phyloP scores from a whole-genome alignment of 108 stramenopile species.

The Skeletonema tropicum region DNA sequence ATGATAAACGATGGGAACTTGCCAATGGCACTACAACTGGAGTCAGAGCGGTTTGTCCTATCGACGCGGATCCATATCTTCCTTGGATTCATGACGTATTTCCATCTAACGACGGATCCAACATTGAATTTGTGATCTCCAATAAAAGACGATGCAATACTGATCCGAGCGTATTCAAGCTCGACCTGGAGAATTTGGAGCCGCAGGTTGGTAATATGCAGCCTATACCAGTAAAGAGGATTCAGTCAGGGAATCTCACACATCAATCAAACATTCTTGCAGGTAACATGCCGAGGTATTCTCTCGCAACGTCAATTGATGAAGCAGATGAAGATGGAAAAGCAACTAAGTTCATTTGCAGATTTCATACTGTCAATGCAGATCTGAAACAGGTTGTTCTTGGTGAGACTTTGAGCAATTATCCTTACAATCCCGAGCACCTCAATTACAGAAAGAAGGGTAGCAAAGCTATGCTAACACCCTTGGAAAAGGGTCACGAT shows the following conservation, averaged over 20 bases:
- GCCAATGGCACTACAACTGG: conserved; percentile 15
- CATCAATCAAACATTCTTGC: neutral
- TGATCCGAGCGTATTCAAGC: conserved; percentile 30
- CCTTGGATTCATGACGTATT: conserved; percentile 53
- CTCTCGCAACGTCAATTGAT: conserved; percentile 39
- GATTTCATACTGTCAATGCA: conserved; percentile 34
- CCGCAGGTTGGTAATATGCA: conserved; percentile 53
- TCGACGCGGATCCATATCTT: conserved; percentile 47
- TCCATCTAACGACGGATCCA: conserved; percentile 28
- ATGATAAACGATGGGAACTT: conserved; percentile 36
- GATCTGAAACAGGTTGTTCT: conserved; percentile 29
- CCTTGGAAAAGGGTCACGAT: conserved; percentile 26
- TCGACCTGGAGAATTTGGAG: conserved; percentile 43
- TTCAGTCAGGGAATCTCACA: neutral
- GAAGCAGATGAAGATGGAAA: conserved; percentile 46
- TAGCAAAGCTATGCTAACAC: conserved; percentile 38
- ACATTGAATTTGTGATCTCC: conserved; percentile 40
- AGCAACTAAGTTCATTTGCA: conserved; percentile 43
- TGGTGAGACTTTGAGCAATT: conserved; percentile 47
- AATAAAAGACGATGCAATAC: conserved; percentile 53
- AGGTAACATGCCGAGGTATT: conserved; percentile 23
- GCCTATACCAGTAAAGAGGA: conserved; percentile 43
- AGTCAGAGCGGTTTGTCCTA: conserved; percentile 35
- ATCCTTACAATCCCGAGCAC: conserved; percentile 47
- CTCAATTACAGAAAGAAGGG: conserved; percentile 37